Conservation (phyloP, 1,139 yeast genomes). For the Kodamaea sp. region DNA sequence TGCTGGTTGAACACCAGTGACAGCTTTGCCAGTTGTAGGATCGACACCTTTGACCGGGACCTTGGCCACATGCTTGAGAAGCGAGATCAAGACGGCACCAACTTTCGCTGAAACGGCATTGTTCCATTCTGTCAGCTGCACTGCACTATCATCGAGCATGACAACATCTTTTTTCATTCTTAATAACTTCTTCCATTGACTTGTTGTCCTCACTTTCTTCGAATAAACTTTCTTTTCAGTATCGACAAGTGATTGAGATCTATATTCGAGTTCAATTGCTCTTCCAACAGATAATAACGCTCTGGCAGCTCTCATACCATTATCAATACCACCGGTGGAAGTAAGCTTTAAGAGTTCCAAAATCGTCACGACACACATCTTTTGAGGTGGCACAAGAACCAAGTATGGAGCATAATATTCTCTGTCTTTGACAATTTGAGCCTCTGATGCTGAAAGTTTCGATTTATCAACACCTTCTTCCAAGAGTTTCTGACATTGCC, state of each 20-base stretch:
- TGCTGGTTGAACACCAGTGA: constrained; percentile 80
- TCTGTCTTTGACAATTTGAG: constrained; percentile 45
- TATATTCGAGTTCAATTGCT: constrained; percentile 81
- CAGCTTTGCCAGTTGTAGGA: constrained; percentile 66
- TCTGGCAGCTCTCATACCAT: constrained; percentile 82
- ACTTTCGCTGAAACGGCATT: constrained; percentile 67
- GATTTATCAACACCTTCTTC: constrained; percentile 17
- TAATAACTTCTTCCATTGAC: constrained; percentile 43
- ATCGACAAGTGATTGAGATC: constrained; percentile 59
- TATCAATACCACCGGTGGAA: constrained; percentile 73
- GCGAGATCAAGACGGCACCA: constrained; percentile 76
- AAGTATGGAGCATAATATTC: constrained; percentile 77
- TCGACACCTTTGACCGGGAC: constrained; percentile 75
- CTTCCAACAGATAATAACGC: constrained; percentile 80
- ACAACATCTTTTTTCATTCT: constrained; percentile 30
- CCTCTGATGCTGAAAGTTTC: constrained; percentile 25
- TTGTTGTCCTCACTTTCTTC: constrained; percentile 25
- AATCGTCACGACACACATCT: constrained; percentile 79
- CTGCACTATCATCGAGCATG: constrained; percentile 20
- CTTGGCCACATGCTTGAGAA: constrained; percentile 76
- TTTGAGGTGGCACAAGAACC: constrained; percentile 67
- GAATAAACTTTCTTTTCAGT: constrained; percentile 52
- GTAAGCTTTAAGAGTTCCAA: constrained; percentile 73
- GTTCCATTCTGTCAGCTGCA: constrained; percentile 34
- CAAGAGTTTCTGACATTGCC: constrained; percentile 39